Conservation (phyloP, 1,139 yeast genomes). For the Scheffersomyces insectosa region DNA sequence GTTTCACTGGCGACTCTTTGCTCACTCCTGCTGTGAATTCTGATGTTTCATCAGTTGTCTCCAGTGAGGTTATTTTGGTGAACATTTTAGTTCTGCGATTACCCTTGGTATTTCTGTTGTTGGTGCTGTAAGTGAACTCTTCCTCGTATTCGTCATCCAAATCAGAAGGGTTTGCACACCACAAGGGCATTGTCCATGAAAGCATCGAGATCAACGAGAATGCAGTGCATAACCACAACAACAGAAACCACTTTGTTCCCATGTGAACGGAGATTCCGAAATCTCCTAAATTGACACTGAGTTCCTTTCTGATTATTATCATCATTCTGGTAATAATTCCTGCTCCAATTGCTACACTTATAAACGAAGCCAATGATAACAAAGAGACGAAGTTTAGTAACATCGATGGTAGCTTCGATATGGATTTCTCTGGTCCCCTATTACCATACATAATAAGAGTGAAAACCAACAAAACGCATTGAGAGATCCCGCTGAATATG, state of each 20-base stretch:
- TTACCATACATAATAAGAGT: constrained; percentile 36
- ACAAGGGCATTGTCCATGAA: constrained; percentile 44
- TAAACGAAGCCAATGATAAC: constrained; percentile 33
- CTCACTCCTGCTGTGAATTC: too few relatives aligned
- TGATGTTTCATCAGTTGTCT: background rate
- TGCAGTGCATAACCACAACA: constrained; percentile 39
- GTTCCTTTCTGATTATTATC: constrained; percentile 23
- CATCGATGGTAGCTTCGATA: constrained; percentile 27
- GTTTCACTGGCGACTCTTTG: background rate
- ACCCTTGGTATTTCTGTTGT: background rate
- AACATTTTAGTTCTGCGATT: background rate
- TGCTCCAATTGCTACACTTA: constrained; percentile 29
- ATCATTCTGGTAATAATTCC: constrained; percentile 28
- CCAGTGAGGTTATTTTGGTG: background rate
- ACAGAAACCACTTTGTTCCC: constrained; percentile 43
- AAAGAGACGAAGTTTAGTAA: constrained; percentile 33
- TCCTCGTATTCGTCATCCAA: constrained; percentile 22
- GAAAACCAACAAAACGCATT: constrained; percentile 27
- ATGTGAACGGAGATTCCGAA: constrained; percentile 46
- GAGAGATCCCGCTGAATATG: constrained; percentile 24
- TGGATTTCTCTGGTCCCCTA: constrained; percentile 31
- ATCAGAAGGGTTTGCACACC: constrained; percentile 45
- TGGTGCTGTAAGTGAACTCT: constrained; percentile 4
- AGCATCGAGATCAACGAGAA: constrained; percentile 19
- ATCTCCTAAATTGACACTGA: constrained; percentile 33